A percentile compares a stretch with the other conserved stretches of the same genome.
Evolutionary conservation across 768 basidiomycete genomes (phyloP).

Genomic region (Tricholoma terreum): DNA sequence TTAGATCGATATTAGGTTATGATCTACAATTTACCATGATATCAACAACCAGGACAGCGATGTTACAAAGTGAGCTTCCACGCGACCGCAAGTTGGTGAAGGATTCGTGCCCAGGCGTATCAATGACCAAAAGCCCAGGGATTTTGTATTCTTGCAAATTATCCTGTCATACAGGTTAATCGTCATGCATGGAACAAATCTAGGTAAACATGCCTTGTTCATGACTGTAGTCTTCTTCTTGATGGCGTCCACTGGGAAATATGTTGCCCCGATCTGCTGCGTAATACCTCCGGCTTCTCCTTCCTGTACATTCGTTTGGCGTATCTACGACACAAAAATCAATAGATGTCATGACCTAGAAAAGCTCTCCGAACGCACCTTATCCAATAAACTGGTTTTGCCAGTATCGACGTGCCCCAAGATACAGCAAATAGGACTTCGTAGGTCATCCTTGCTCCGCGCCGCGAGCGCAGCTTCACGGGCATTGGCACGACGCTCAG

Average conservation of each 20-base stretch:
- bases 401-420: slow-evolving; percentile 99
- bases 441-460: slow-evolving; percentile 82
- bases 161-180: slow-evolving; percentile 43
- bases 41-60: slow-evolving; percentile 98
- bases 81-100: slow-evolving; percentile 96
- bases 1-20: slow-evolving; percentile 2
- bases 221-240: slow-evolving; percentile 90
- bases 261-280: slow-evolving; percentile 99
- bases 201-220: slow-evolving; percentile 58
- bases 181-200: not conserved
- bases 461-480: slow-evolving; percentile 85
- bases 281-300: slow-evolving; percentile 99
- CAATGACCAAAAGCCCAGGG: slow-evolving; percentile 93
- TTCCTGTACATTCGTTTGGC: slow-evolving; percentile 99
- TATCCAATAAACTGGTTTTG: slow-evolving; percentile 96
- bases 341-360: slow-evolving; percentile 2
- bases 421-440: slow-evolving; percentile 98
- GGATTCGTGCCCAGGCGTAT: slow-evolving; percentile 99
- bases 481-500: slow-evolving; percentile 71
- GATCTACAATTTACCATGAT: slow-evolving; percentile 65
- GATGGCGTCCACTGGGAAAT: slow-evolving; percentile 96
- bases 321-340: slow-evolving; percentile 58
- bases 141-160: slow-evolving; percentile 90
- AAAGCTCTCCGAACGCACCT: slow-evolving; percentile 44
- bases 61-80: slow-evolving; percentile 97